phyloP scores from a whole-genome alignment of 2,329 filamentous ascomycete species.

The Dothideomycetes sp. region DNA sequence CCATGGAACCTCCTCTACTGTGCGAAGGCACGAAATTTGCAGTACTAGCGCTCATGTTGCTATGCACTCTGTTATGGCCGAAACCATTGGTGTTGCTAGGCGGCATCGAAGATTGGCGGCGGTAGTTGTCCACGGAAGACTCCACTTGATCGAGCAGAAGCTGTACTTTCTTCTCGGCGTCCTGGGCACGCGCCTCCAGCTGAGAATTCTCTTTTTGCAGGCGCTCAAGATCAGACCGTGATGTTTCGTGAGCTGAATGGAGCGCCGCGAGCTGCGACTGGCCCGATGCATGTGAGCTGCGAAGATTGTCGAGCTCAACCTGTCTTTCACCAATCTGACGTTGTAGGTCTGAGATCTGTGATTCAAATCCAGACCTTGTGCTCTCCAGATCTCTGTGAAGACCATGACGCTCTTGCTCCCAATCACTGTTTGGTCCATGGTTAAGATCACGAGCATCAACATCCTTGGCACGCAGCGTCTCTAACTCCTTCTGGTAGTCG shows the following conservation, averaged over 20 bases:
- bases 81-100: slow-evolving; percentile 25
- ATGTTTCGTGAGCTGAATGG: slow-evolving; percentile 30
- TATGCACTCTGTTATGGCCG: slow-evolving; percentile 40
- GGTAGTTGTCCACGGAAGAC: slow-evolving; percentile 86
- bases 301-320: slow-evolving; percentile 60
- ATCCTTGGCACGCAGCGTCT: slow-evolving; percentile 27
- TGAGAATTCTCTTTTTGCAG: slow-evolving; percentile 72
- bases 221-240: slow-evolving; percentile 64
- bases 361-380: slow-evolving; percentile 65
- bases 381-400: slow-evolving; percentile 61
- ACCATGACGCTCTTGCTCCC: slow-evolving; percentile 63
- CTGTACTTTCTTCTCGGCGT: slow-evolving; percentile 88
- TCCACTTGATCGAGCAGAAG: slow-evolving; percentile 92
- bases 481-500: slow-evolving; percentile 72
- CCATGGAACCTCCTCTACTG: slow-evolving; percentile 39
- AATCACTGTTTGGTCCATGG: slow-evolving; percentile 40
- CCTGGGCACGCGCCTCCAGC: slow-evolving; percentile 73
- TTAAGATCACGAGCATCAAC: slow-evolving; percentile 10
- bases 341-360: slow-evolving; percentile 58
- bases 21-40: slow-evolving; percentile 22
- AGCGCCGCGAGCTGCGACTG: slow-evolving; percentile 45
- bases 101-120: slow-evolving; percentile 55
- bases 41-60: slow-evolving; percentile 28
- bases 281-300: slow-evolving; percentile 36
- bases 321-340: slow-evolving; percentile 58